Base-by-base conservation (phyloP, 2,329 filamentous ascomycete species). In the Diaporthe sp. region DNA sequence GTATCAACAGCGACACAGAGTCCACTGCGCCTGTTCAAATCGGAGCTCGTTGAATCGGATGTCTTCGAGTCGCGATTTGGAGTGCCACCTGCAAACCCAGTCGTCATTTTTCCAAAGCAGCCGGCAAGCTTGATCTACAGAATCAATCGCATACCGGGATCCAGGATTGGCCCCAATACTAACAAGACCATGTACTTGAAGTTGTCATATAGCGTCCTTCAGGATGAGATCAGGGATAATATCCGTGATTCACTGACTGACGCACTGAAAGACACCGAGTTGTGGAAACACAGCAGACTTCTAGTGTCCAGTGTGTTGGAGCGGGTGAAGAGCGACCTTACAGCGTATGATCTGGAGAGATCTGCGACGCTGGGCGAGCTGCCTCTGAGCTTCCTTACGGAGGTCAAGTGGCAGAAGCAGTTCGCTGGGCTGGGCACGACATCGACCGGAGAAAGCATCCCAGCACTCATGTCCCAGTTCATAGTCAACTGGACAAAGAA, bases 101-200 rank as follows among this genome's bases (percentile, higher is more conserved):
- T 94, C 22, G 86, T 93, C 61, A 89, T 98, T 4, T 98, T 96
- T 79, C 91, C 93, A 0, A 93, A 93, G 78, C 95, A 98, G 79
- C 94, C 96, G 0, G 93, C 94, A 2, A 94, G 93, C 19, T 84
- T 98, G 13, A 86, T 96, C 0, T 98, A 97, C 85, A 95, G 93
- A 81, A 93, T 98, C 72, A 91, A 84, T 0, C 90, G 91, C 55
- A 93, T 90, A 75, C 73, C 79, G 0, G 79, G 79, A 0, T 79
- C 82, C 0, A 80, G 79, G 34, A 79, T 84, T 17, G 80, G 78
- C 1, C 81, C 83, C 19, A 85, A 84, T 76, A 83, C 82, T 1
- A 81, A 81, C 53, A 87, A 85, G 80, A 88, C 85, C 2, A 87
- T 96, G 82, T 90, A 93, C 22, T 87, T 98, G 37, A 91, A 91